Base-by-base conservation (phyloP, 73 alveolate species). In the Symbiodinium pilosum region DNA sequence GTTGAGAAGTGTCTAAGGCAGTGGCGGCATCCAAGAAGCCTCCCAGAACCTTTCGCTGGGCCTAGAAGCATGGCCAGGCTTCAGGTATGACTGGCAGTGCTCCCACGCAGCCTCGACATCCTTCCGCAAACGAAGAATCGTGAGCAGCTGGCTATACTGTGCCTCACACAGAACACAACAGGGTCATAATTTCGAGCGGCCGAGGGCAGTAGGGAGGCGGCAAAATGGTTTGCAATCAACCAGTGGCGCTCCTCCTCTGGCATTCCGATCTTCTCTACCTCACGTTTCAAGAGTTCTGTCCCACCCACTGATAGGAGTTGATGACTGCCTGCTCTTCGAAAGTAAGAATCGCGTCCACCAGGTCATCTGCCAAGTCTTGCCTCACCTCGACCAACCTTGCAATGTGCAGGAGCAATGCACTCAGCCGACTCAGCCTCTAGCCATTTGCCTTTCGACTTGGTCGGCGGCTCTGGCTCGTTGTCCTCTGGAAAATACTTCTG, bases 201-300 rank as follows among this genome's bases (percentile, higher is more conserved):
- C 73, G 34, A 56, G 6, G 16, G 39, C 14, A 26, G 21, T 64
- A 24, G 77, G n/a, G 32, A 28, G 87, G 39, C 40, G 21, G 87
- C 95, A 41, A 88, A 59, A 40, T 88, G 95, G 39, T 42, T 68
- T 24, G 87, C 68, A 20, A 88, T 24, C 68, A 88, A 43, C 95
- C 95, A 88, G 39, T 88, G 87, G n/a, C 95, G 95, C 47, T 88
- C 87, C 56, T 88, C 75, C 20, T 88, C 95, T 16, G 95, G 95
- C 87, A 88, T 36, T 18, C 44, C 95, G 71, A 64, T 40, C 54
- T 51, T 32, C 18, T 88, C 86, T 34, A 88, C 94, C 94, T 34
- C 39, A 38, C 43, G 21, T 21, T n/a, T 14, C 34, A 51, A 51
- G 68, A n/a, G n/a, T n/a, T 24, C 68, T 0, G 4, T 0, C 7